phyloP scores from a whole-genome alignment of 1,284 basidiomycete genomes.

The Anthracocystis panici-leucophaei region DNA sequence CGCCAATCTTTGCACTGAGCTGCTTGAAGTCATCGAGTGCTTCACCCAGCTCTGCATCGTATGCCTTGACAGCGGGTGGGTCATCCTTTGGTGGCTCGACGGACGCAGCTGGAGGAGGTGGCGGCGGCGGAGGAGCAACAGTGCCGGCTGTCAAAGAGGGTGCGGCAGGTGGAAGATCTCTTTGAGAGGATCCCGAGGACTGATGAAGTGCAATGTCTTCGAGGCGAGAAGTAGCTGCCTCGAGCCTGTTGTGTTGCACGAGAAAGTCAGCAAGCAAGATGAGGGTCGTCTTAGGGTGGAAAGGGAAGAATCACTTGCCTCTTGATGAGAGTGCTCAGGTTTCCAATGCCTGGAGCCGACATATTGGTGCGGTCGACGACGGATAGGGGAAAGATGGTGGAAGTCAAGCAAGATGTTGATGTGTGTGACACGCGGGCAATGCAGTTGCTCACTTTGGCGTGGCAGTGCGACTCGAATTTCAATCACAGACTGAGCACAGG shows the following conservation, averaged over 20 bases:
- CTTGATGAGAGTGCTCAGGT: slow-evolving; percentile 66
- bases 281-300: no score
- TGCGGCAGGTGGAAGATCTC: slow-evolving; percentile 25
- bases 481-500: slow-evolving; percentile 8
- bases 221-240: slow-evolving; percentile 92
- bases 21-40: slow-evolving; percentile 81
- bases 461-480: slow-evolving; percentile 10
- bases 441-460: neutral
- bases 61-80: slow-evolving; percentile 79
- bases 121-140: slow-evolving; percentile 25
- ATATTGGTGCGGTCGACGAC: slow-evolving; percentile 26
- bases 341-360: slow-evolving; percentile 62
- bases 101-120: slow-evolving; percentile 32
- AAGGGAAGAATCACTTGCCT: slow-evolving; percentile 34
- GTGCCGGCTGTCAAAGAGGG: slow-evolving; percentile 34
- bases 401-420: slow-evolving; percentile 10
- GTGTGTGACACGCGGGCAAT: neutral
- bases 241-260: slow-evolving; percentile 67
- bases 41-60: slow-evolving; percentile 79
- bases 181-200: slow-evolving; percentile 26
- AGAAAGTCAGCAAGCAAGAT: slow-evolving; percentile 7
- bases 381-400: slow-evolving; percentile 12
- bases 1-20: slow-evolving; percentile 81
- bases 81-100: slow-evolving; percentile 64
- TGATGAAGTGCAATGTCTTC: slow-evolving; percentile 83